These are phyloP conservation scores for Leccinum broughii DNA, from an alignment of 768 basidiomycete species.

Conservation along the genomic window DNA sequence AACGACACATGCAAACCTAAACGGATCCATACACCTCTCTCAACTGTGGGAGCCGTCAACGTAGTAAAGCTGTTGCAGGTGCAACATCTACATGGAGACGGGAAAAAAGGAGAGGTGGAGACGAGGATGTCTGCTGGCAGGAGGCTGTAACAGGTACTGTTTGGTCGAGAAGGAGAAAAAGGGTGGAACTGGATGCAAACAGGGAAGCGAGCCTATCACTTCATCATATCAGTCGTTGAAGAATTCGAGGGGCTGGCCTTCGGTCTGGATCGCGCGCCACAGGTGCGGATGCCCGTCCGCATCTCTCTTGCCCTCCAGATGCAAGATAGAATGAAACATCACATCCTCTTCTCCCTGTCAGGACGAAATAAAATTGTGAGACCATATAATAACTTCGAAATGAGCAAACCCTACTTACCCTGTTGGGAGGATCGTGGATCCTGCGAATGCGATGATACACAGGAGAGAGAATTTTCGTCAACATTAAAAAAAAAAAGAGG, in stretches of 20 bases:
- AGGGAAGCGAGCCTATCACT: not conserved
- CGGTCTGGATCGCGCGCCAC: constrained; percentile 66
- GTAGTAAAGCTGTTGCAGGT: not conserved
- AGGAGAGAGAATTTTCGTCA: not conserved
- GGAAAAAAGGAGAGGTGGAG: not conserved
- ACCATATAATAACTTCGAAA: not conserved
- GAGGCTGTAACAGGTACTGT: constrained; percentile 18
- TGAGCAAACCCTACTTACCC: constrained; percentile 40
- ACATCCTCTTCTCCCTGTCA: constrained; percentile 64
- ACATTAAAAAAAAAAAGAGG: constrained; percentile 6
- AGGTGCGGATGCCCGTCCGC: constrained; percentile 49
- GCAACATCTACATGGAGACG: constrained; percentile 13
- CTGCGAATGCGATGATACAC: constrained; percentile 35
- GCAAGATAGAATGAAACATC: constrained; percentile 66
- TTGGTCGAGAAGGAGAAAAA: constrained; percentile 14
- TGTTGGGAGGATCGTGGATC: constrained; percentile 75
- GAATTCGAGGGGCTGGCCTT: constrained; percentile 49
- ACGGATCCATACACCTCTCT: not conserved
- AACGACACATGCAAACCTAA: constrained; percentile 14
- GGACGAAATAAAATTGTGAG: constrained; percentile 11
- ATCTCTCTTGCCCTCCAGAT: constrained; percentile 55
- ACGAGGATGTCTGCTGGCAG: constrained; percentile 12
- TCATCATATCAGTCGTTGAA: constrained; percentile 26
- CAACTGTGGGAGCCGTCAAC: constrained; percentile 12
- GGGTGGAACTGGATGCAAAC: not conserved